Conservation (phyloP, 2,329 filamentous ascomycete species). For the Colletotrichum sp. region DNA sequence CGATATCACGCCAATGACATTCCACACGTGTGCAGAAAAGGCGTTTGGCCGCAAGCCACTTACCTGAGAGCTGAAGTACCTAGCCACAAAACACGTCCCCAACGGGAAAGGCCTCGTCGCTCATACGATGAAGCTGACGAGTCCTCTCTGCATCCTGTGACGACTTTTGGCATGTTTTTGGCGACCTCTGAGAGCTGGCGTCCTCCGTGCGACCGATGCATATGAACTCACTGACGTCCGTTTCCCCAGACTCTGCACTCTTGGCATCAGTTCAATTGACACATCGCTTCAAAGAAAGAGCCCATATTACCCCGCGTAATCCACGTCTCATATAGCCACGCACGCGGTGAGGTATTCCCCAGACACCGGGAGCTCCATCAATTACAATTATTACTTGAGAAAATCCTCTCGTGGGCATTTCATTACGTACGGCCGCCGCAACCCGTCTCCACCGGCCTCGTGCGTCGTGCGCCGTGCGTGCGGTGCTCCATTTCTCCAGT, state of each 20-base stretch:
- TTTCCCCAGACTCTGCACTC: neutral
- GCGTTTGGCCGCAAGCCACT: neutral
- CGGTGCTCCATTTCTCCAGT: neutral
- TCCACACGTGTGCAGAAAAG: neutral
- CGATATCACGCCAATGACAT: neutral
- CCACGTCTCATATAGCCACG: neutral
- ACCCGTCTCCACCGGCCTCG: neutral
- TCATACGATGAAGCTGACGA: neutral
- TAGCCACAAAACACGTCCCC: neutral
- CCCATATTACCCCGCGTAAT: conserved; percentile 16
- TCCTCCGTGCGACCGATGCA: neutral
- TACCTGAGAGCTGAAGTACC: neutral
- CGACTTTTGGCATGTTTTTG: neutral
- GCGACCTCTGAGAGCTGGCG: neutral
- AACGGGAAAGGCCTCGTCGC: neutral
- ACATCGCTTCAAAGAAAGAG: neutral
- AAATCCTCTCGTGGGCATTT: neutral
- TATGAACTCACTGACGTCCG: neutral
- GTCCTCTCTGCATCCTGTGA: neutral
- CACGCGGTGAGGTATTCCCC: too few relatives aligned
- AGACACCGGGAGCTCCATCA: neutral
- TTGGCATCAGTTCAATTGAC: neutral
- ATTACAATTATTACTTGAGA: conserved; percentile 19
- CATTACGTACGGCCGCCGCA: conserved; percentile 13
- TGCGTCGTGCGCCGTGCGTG: neutral